Percentiles rank a stretch among this genome's conserved stretches.
phyloP scores from a whole-genome alignment of 768 basidiomycete genomes.

The Phanerochaete carnosa region DNA sequence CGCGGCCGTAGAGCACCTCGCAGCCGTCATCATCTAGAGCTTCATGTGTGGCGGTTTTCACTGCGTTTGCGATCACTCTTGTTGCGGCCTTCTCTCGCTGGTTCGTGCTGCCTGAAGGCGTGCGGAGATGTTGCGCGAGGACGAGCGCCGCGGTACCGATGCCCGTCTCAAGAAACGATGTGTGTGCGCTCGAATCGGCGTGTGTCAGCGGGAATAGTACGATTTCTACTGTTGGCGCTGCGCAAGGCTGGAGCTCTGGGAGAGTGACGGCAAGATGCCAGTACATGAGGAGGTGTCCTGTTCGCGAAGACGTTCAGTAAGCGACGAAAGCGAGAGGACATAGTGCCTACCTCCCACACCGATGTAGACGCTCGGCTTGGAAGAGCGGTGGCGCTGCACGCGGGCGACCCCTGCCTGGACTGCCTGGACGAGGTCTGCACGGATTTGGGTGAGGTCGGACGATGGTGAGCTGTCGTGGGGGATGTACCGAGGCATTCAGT shows the following conservation, averaged over 20 bases:
- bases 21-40: slow-evolving; percentile 43
- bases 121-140: slow-evolving; percentile 19
- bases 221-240: neutral
- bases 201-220: neutral
- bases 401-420: slow-evolving; percentile 16
- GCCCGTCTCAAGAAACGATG: slow-evolving; percentile 27
- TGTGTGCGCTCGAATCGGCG: slow-evolving; percentile 8
- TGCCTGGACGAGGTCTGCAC: slow-evolving; percentile 15
- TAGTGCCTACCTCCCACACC: slow-evolving; percentile 19
- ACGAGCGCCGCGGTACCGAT: slow-evolving; percentile 27
- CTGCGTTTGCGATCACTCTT: slow-evolving; percentile 11
- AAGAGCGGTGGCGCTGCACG: slow-evolving; percentile 19
- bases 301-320: neutral
- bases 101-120: neutral
- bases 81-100: slow-evolving; percentile 11
- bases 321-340: neutral
- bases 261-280: slow-evolving; percentile 6
- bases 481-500: slow-evolving; percentile 12
- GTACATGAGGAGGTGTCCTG: slow-evolving; percentile 25
- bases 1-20: slow-evolving; percentile 58
- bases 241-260: neutral
- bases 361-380: slow-evolving; percentile 16
- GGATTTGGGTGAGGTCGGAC: slow-evolving; percentile 9
- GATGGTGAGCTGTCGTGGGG: slow-evolving; percentile 15
- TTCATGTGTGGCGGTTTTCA: slow-evolving; percentile 12